These are phyloP conservation scores for Aphanomyces invadans DNA, from an alignment of 352 stramenopile genomes.

Conservation along the genomic window DNA sequence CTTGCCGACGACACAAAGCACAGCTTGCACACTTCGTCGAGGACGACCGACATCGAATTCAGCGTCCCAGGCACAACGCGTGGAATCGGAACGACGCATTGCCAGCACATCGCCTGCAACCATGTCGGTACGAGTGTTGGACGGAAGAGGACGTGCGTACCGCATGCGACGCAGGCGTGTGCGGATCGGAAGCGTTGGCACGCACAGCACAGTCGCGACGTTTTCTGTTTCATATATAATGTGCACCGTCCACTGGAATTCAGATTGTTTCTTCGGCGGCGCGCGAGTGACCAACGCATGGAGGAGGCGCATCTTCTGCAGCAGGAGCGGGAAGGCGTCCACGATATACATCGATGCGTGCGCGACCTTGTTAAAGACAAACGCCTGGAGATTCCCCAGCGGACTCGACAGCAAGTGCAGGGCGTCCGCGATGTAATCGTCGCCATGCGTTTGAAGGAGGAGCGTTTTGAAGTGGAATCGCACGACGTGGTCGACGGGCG, in stretches of 20 bases:
- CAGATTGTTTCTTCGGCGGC: neutral
- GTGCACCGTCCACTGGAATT: too few relatives aligned
- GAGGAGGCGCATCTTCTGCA: slow-evolving; percentile 16
- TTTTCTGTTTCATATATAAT: too few relatives aligned
- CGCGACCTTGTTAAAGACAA: slow-evolving; percentile 12
- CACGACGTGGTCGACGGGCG: slow-evolving; percentile 7
- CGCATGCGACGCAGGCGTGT: slow-evolving; percentile 7
- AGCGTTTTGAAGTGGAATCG: slow-evolving; percentile 11
- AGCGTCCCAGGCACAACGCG: neutral
- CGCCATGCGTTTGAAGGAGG: neutral
- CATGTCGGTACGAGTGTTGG: neutral
- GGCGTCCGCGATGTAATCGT: neutral
- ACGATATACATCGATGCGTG: neutral
- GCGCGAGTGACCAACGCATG: neutral
- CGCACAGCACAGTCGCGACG: too few relatives aligned
- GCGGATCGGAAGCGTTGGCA: neutral
- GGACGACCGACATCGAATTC: neutral
- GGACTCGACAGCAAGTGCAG: neutral
- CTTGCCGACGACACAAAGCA: slow-evolving; percentile 8
- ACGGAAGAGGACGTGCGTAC: neutral
- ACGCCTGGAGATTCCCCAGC: neutral
- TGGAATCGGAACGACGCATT: slow-evolving; percentile 16
- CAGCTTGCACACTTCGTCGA: slow-evolving; percentile 18
- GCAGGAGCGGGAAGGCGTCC: neutral
- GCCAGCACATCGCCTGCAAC: slow-evolving; percentile 19